Percentiles rank a stretch among this genome's conserved stretches.
These are phyloP conservation scores for Phytophthora macrochlamydospora DNA, from an alignment of 352 stramenopile species.

Conservation along the genomic window DNA sequence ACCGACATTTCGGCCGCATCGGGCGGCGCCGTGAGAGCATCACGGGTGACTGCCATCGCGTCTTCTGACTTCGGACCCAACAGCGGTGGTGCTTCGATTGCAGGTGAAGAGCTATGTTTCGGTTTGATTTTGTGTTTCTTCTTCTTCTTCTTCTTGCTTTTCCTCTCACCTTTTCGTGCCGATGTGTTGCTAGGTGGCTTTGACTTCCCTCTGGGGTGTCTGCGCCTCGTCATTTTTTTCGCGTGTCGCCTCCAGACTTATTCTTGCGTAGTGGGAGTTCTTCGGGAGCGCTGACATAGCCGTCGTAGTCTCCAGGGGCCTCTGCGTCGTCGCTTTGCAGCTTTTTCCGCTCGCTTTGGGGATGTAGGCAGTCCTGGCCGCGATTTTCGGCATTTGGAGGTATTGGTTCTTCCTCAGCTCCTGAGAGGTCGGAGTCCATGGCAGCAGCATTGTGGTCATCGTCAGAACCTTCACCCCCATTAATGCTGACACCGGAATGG, in stretches of 20 bases:
- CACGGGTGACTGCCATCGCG: background rate
- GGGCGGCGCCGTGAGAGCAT: background rate
- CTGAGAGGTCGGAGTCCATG: constrained; percentile 69
- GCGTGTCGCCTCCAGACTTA: background rate
- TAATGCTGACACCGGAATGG: constrained; percentile 23
- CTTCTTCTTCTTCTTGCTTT: constrained; percentile 29
- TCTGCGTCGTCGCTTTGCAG: background rate
- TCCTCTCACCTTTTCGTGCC: constrained; percentile 26
- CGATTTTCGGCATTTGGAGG: constrained; percentile 34
- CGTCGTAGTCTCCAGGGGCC: constrained; percentile 15
- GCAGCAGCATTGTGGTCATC: constrained; percentile 11
- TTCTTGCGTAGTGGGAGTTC: constrained; percentile 19
- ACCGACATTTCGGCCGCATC: background rate
- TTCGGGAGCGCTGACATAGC: constrained; percentile 45
- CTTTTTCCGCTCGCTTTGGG: constrained; percentile 2
- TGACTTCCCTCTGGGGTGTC: constrained; percentile 20
- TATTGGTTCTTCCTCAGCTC: constrained; percentile 69
- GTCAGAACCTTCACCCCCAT: constrained; percentile 21
- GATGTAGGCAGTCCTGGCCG: constrained; percentile 1
- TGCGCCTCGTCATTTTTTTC: constrained; percentile 26
- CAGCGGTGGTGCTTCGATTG: background rate
- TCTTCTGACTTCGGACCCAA: constrained; percentile 14
- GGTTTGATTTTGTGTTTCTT: constrained; percentile 22
- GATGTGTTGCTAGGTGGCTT: constrained; percentile 14
- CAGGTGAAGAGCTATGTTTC: constrained; percentile 4